Base-by-base conservation (phyloP, 2,329 filamentous ascomycete species). In the Venturia pyrina region DNA sequence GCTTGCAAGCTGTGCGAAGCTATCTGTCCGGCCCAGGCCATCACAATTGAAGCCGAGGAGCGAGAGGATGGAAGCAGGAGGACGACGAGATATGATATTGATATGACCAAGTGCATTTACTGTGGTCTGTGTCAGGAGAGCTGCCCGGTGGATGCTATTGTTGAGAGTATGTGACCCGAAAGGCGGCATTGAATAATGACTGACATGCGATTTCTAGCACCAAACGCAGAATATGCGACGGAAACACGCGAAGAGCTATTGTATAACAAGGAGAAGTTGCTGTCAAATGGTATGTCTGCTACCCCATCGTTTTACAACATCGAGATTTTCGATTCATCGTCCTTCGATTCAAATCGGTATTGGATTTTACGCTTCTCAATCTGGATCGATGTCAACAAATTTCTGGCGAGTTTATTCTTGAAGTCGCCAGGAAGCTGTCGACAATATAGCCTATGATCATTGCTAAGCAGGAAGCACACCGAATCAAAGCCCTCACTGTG, bases 51-150 rank as follows among this genome's bases (percentile, higher is more conserved):
- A 82, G 95, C 95, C 66, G 95, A 99, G 79, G 95, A 99, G 83
- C 92, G 95, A 76, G 91, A 90, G 75, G 95, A 99, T 74, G 95
- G 95, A 69, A 96, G 91, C 75, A 88, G 95, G 79, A 87, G 95
- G 76, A 99, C 95, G 63, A 97, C 93, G 67, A 88, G 93, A 76
- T 99, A 99, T 81, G 95, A 99, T 78, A 97, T 99, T 76, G 95
- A 99, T 81, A 99, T 99, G 95, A 98, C 95, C 75, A 99, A 99
- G 85, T 99, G 95, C 82, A 99, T 99, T 80, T 99, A 98, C 87
- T 98, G 95, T 78, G 95, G 95, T 63, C 96, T 96, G 82, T 98
- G 95, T 86, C 93, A 97, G 82, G 95, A 99, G 83, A 96, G 91
- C 70, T 99, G 95, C 81, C 95, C 95, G 57, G 95, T 99, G 65